A percentile compares a stretch with the other conserved stretches of the same genome.
Conservation (phyloP, 345 rosid species). For the Aegle marmelos region DNA sequence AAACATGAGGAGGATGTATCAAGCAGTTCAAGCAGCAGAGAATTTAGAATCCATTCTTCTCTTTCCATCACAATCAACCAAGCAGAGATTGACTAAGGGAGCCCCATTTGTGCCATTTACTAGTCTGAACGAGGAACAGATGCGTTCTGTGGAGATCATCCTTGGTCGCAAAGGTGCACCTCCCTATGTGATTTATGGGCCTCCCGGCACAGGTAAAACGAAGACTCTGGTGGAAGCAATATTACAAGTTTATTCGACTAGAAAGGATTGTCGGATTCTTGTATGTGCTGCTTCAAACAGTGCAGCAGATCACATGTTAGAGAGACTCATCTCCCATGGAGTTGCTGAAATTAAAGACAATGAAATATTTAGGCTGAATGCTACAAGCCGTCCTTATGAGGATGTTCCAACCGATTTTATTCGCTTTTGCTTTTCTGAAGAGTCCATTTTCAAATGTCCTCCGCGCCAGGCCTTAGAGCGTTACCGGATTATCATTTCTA, state of each 20-base stretch:
- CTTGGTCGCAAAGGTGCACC: conserved; percentile 57
- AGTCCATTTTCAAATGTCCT: conserved; percentile 46
- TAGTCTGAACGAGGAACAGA: conserved; percentile 53
- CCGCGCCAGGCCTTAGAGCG: conserved; percentile 34
- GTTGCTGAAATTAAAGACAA: conserved; percentile 32
- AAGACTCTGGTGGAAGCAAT: conserved; percentile 59
- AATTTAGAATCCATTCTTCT: conserved; percentile 35
- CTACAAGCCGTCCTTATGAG: conserved; percentile 43
- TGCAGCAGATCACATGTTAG: conserved; percentile 63
- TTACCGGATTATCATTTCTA: conserved; percentile 48
- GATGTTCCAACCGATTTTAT: conserved; percentile 38
- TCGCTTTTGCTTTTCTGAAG: conserved; percentile 43
- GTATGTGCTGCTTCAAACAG: conserved; percentile 65
- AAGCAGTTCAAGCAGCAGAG: conserved; percentile 47
- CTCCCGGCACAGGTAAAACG: conserved; percentile 72
- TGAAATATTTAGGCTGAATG: conserved; percentile 60
- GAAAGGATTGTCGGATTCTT: conserved; percentile 36
- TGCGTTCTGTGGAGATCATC: conserved; percentile 39
- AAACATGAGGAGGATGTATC: conserved; percentile 52
- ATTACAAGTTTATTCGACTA: conserved; percentile 35
- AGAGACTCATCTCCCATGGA: conserved; percentile 35
- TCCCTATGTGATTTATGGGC: conserved; percentile 62
- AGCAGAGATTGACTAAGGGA: conserved; percentile 20
- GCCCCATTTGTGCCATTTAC: conserved; percentile 28
- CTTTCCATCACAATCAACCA: conserved; percentile 38